Percentiles rank a stretch among this genome's conserved stretches.
Evolutionary conservation across 2,329 filamentous ascomycete species (phyloP).

Genomic region (Claviceps lovelessii): DNA sequence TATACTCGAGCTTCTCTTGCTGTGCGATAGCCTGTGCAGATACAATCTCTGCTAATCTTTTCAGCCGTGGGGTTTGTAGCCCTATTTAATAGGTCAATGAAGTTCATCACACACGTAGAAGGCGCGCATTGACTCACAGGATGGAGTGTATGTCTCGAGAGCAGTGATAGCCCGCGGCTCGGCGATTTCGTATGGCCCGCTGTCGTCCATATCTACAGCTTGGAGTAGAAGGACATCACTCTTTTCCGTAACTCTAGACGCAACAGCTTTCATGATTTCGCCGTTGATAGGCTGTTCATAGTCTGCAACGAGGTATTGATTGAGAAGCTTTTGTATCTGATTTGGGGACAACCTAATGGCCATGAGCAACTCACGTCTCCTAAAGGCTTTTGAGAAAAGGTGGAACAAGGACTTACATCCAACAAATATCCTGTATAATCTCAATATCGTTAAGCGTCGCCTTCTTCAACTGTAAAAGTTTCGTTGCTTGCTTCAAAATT

Average conservation of each 20-base stretch:
- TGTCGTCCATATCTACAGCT: constrained; percentile 97
- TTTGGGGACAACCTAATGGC: constrained; percentile 73
- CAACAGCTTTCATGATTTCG: constrained; percentile 99
- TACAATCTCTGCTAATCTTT: constrained; percentile 95
- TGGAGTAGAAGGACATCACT: constrained; percentile 86
- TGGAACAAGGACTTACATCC: constrained; percentile 62
- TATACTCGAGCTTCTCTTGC: constrained; percentile 66
- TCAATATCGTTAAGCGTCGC: constrained; percentile 97
- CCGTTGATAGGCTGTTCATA: constrained; percentile 99
- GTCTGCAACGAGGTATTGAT: constrained; percentile 96
- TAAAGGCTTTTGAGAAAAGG: not conserved
- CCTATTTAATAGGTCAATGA: constrained; percentile 36
- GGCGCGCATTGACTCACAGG: constrained; percentile 48
- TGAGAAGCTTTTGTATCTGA: constrained; percentile 96
- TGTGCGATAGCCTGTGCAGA: constrained; percentile 92
- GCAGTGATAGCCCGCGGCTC: constrained; percentile 93
- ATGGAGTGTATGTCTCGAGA: constrained; percentile 93
- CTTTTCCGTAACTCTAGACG: constrained; percentile 93
- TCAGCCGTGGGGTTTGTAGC: constrained; percentile 90
- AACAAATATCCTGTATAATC: constrained; percentile 99
- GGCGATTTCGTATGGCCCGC: constrained; percentile 94
- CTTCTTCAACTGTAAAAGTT: constrained; percentile 96
- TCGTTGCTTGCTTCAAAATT: constrained; percentile 61
- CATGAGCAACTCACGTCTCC: not conserved
- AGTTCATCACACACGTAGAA: not conserved